These are phyloP conservation scores for Penicillium lagena DNA, from an alignment of 495 filamentous ascomycete species.

Conservation along the genomic window DNA sequence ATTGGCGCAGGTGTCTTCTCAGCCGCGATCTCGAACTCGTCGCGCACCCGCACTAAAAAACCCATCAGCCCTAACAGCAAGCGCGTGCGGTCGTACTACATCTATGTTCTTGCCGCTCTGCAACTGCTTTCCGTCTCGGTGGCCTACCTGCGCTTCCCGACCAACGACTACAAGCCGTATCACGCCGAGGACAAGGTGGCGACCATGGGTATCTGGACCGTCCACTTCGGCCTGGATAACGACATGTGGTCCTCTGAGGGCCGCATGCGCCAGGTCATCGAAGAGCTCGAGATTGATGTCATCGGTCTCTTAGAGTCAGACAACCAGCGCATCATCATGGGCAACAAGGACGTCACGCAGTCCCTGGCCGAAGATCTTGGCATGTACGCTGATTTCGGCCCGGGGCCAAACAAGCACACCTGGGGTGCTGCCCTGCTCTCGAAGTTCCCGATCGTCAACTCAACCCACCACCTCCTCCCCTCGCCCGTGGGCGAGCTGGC, in stretches of 20 bases:
- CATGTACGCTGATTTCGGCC: slow-evolving; percentile 98
- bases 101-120: slow-evolving; percentile 65
- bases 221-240: slow-evolving; percentile 97
- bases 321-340: slow-evolving; percentile 98
- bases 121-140: slow-evolving; percentile 74
- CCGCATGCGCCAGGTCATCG: slow-evolving; percentile 87
- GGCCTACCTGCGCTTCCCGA: slow-evolving; percentile 91
- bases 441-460: slow-evolving; percentile 97
- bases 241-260: slow-evolving; percentile 97
- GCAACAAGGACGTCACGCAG: slow-evolving; percentile 94
- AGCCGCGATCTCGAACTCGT: slow-evolving; percentile 48
- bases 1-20: slow-evolving; percentile 85
- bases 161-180: slow-evolving; percentile 84
- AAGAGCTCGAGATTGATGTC: slow-evolving; percentile 90
- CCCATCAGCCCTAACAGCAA: slow-evolving; percentile 46
- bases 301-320: slow-evolving; percentile 91
- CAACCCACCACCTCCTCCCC: slow-evolving; percentile 90
- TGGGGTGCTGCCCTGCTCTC: slow-evolving; percentile 92
- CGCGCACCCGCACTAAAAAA: slow-evolving; percentile 37
- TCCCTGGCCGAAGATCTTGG: slow-evolving; percentile 92
- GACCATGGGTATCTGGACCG: slow-evolving; percentile 97
- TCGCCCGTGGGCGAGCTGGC: slow-evolving; percentile 92
- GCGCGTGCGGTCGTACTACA: slow-evolving; percentile 59
- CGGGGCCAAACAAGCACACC: slow-evolving; percentile 97
- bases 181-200: slow-evolving; percentile 79